Conservation (phyloP, 352 stramenopile species). For the Phytophthora pluvialis region DNA sequence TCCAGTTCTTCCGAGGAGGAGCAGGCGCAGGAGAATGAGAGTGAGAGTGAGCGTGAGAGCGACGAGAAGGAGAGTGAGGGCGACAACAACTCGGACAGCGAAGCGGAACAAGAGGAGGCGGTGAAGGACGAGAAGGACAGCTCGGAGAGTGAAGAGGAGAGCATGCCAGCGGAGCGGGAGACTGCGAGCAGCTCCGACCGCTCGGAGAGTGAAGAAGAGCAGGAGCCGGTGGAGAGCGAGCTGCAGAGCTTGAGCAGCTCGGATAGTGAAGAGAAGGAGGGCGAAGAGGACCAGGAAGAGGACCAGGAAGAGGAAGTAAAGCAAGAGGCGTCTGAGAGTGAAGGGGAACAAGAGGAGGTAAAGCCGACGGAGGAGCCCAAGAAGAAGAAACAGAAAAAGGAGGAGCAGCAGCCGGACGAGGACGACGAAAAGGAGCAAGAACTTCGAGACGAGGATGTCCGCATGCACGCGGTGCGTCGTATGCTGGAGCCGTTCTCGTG, state of each 20-base stretch:
- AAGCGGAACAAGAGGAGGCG: conserved; percentile 3
- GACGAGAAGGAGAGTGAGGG: conserved; percentile 7
- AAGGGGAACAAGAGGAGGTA: background rate
- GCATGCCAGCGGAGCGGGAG: background rate
- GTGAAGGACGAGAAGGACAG: background rate
- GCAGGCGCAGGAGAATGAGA: conserved; percentile 1
- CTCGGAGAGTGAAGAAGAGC: conserved; percentile 13
- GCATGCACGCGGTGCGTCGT: conserved; percentile 28
- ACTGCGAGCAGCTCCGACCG: background rate
- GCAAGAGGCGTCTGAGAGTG: background rate
- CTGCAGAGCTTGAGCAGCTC: too few species aligned
- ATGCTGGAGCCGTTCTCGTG: conserved; percentile 65
- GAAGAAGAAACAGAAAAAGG: conserved; percentile 7
- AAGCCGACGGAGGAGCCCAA: background rate
- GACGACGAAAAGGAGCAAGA: conserved; percentile 3
- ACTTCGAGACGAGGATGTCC: conserved; percentile 16
- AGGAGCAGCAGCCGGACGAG: background rate
- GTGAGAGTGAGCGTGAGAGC: background rate
- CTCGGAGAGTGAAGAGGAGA: conserved; percentile 18
- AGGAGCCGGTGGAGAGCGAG: too few species aligned
- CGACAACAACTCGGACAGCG: background rate
- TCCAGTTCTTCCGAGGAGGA: conserved; percentile 7
- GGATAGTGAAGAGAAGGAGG: too few species aligned
- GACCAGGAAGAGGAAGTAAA: background rate
- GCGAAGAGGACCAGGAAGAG: background rate